Conservation (phyloP, 225 moss, liverwort and hornwort species). For the Sphagnum contortum region DNA sequence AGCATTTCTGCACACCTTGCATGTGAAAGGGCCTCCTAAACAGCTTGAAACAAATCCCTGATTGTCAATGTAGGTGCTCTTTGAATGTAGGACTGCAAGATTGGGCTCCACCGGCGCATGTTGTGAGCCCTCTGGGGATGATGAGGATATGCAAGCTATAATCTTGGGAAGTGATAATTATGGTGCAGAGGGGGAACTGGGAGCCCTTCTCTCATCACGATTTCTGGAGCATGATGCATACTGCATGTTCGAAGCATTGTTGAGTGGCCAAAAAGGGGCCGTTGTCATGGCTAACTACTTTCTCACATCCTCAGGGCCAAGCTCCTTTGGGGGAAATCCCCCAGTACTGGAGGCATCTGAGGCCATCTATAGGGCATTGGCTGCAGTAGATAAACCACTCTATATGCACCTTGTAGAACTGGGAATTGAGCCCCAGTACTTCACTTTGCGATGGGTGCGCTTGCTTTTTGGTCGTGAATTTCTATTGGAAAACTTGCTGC, state of each 20-base stretch:
- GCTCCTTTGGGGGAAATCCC: constrained; percentile 14
- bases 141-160: constrained; percentile 37
- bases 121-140: constrained; percentile 26
- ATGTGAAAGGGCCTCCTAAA: no score
- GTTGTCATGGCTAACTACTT: constrained; percentile 54
- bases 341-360: constrained; percentile 49
- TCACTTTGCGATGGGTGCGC: constrained; percentile 52
- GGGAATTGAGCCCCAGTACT: constrained; percentile 58
- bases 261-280: constrained; percentile 38
- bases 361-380: constrained; percentile 34
- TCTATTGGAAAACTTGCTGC: constrained; percentile 36
- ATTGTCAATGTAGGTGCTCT: neutral
- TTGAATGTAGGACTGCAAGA: no score
- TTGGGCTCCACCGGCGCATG: neutral
- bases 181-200: constrained; percentile 53
- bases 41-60: neutral
- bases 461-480: constrained; percentile 56
- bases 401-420: constrained; percentile 49
- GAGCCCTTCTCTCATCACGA: constrained; percentile 49
- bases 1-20: no score
- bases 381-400: constrained; percentile 34
- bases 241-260: constrained; percentile 55
- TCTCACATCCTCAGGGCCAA: constrained; percentile 12
- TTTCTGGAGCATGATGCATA: constrained; percentile 62
- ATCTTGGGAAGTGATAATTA: constrained; percentile 51